These are phyloP conservation scores for Cyathus striatus DNA, from an alignment of 768 basidiomycete genomes.

Conservation along the genomic window DNA sequence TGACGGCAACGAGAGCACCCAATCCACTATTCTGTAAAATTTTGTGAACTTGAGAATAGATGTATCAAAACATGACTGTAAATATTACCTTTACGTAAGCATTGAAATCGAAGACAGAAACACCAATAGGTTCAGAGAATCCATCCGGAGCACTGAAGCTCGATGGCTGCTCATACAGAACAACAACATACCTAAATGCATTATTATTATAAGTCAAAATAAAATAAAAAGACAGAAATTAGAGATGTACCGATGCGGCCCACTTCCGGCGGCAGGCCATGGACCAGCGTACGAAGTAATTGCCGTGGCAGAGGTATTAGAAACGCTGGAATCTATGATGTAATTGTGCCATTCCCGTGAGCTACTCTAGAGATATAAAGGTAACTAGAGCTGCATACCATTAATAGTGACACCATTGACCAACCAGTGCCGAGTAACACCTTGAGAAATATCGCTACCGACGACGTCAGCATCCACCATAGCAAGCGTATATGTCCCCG, in stretches of 20 bases:
- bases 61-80: neutral
- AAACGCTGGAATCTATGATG: constrained; percentile 28
- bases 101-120: constrained; percentile 51
- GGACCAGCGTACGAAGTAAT: constrained; percentile 73
- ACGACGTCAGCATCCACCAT: constrained; percentile 75
- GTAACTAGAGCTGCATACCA: constrained; percentile 20
- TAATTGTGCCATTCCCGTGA: too few relatives aligned
- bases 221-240: neutral
- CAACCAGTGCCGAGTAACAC: constrained; percentile 78
- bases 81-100: constrained; percentile 47
- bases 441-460: constrained; percentile 50
- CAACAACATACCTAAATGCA: constrained; percentile 56
- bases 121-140: constrained; percentile 43
- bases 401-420: constrained; percentile 56
- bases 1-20: constrained; percentile 56
- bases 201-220: constrained; percentile 1
- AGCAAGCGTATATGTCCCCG: constrained; percentile 56
- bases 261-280: constrained; percentile 60
- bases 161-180: constrained; percentile 60
- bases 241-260: constrained; percentile 62
- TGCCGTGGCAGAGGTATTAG: constrained; percentile 34
- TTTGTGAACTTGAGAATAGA: neutral
- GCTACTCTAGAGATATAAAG: neutral
- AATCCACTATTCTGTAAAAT: constrained; percentile 42
- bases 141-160: constrained; percentile 57